These are phyloP conservation scores for Echinosophora koreensis DNA, from an alignment of 306 rosid genomes.

Conservation along the genomic window DNA sequence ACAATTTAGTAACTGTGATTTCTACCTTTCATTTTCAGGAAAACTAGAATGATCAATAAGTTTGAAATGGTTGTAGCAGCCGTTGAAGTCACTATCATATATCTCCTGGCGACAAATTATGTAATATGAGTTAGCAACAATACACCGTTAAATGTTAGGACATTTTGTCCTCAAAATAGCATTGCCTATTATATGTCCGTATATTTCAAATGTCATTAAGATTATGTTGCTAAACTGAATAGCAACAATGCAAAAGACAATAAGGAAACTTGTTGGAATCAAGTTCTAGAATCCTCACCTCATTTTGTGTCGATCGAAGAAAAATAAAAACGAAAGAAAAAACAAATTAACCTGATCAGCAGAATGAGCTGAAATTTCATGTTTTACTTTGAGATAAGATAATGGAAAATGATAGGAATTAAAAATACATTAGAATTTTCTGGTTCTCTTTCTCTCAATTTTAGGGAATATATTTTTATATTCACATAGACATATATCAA, in stretches of 20 bases:
- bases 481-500: not conserved
- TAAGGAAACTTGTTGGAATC: constrained; percentile 18
- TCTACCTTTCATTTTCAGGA: constrained; percentile 19
- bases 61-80: constrained; percentile 34
- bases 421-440: constrained; percentile 11
- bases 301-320: not conserved
- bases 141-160: constrained; percentile 35
- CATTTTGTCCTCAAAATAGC: not conserved
- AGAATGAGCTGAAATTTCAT: constrained; percentile 7
- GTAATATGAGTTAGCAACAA: constrained; percentile 28
- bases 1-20: not conserved
- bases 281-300: not conserved
- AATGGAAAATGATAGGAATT: not conserved
- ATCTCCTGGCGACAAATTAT: not conserved
- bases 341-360: not conserved
- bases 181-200: constrained; percentile 28
- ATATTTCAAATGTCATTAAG: constrained; percentile 23
- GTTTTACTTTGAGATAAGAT: constrained; percentile 5
- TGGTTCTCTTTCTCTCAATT: not conserved
- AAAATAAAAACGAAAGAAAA: not conserved
- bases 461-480: not conserved
- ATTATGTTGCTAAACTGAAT: constrained; percentile 13
- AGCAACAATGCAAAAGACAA: constrained; percentile 32
- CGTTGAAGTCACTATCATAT: constrained; percentile 49
- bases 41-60: constrained; percentile 21